Percentiles rank a stretch among this genome's conserved stretches.
Evolutionary conservation across 768 basidiomycete species (phyloP).

Genomic region (Phylloporus sp.): DNA sequence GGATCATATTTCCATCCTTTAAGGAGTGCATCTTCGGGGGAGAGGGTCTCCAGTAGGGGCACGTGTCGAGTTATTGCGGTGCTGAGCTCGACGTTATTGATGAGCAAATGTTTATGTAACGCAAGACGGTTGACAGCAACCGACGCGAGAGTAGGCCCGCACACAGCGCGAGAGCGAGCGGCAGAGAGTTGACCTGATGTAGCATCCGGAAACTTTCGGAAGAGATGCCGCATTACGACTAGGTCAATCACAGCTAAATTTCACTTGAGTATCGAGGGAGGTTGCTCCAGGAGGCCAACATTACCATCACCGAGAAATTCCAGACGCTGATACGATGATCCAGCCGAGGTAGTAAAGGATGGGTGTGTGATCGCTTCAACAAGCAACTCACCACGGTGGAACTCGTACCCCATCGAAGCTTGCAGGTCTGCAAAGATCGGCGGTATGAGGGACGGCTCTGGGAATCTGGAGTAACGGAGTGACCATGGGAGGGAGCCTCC

Average conservation of each 20-base stretch:
- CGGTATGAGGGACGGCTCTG: constrained; percentile 35
- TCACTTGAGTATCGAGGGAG: constrained; percentile 6
- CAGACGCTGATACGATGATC: constrained; percentile 75
- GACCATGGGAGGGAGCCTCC: constrained; percentile 71
- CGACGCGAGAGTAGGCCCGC: constrained; percentile 67
- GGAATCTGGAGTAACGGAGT: constrained; percentile 44
- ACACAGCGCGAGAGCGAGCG: constrained; percentile 68
- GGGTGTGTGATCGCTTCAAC: constrained; percentile 85
- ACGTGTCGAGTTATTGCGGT: constrained; percentile 59
- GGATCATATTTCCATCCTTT: constrained; percentile 81
- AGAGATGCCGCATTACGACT: constrained; percentile 70
- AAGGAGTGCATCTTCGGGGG: constrained; percentile 58
- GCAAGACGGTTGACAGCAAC: constrained; percentile 61
- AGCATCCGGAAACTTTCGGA: constrained; percentile 61
- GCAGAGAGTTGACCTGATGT: constrained; percentile 75
- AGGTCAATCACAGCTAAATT: constrained; percentile 63
- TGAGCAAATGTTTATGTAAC: constrained; percentile 67
- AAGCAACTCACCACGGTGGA: constrained; percentile 58
- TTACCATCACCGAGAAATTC: constrained; percentile 90
- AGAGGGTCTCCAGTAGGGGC: constrained; percentile 52
- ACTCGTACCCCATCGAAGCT: constrained; percentile 64
- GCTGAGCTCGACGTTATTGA: constrained; percentile 66
- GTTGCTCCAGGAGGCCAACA: constrained; percentile 15
- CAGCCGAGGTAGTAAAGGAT: constrained; percentile 53
- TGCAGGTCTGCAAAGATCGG: constrained; percentile 55